Evolutionary conservation across 441 rosid species (phyloP).

Genomic region (Mallotus japonicus): DNA sequence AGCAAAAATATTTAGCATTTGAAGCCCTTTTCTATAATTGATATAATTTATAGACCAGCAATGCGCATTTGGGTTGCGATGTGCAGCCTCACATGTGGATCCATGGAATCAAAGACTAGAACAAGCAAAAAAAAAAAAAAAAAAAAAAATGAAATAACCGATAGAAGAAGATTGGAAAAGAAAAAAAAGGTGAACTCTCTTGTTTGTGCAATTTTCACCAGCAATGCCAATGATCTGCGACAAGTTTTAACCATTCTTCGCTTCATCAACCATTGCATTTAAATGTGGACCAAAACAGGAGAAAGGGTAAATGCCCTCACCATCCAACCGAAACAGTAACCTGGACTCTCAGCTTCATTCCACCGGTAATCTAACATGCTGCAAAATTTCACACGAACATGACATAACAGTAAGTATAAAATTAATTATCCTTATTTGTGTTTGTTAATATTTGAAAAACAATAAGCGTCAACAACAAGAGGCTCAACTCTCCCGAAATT

Average conservation of each 20-base stretch:
- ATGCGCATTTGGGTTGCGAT: background rate
- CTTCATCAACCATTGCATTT: constrained; percentile 23
- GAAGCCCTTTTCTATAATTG: constrained; percentile 14
- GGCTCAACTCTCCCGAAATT: background rate
- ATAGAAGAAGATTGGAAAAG: background rate
- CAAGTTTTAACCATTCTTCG: constrained; percentile 7
- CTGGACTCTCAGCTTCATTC: constrained; percentile 40
- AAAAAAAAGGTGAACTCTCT: background rate
- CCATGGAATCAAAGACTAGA: constrained; percentile 4
- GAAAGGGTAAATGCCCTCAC: background rate
- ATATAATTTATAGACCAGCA: background rate
- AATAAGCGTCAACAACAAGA: background rate
- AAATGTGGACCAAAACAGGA: constrained; percentile 7
- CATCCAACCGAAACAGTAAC: constrained; percentile 15
- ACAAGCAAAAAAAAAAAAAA: background rate
- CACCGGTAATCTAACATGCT: constrained; percentile 25
- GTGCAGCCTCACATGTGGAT: constrained; percentile 19
- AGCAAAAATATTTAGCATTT: background rate
- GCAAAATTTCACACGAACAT: constrained; percentile 18
- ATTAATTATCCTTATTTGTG: background rate
- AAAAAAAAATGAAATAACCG: background rate
- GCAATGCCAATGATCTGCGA: constrained; percentile 20
- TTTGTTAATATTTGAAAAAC: background rate
- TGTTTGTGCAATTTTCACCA: constrained; percentile 22
- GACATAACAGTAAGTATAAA: background rate